Evolutionary conservation across 2,329 filamentous ascomycete species (phyloP).

Genomic region (Alternaria longipes): DNA sequence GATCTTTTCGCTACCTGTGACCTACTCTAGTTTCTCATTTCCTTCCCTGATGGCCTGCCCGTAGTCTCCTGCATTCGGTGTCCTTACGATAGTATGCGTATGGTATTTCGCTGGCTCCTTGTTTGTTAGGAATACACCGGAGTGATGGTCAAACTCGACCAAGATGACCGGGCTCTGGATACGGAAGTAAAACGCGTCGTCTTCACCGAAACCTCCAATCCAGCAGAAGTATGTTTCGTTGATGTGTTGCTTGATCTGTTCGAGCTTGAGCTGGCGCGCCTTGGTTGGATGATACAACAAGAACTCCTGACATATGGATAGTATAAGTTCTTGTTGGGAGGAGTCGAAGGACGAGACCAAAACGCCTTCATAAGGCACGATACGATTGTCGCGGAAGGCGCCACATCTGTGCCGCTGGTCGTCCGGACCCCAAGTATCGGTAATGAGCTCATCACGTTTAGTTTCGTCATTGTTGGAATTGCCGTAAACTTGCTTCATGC

Average conservation of each 20-base stretch:
- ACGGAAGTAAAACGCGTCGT: conserved; percentile 79
- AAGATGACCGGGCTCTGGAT: conserved; percentile 79
- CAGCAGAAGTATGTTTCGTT: conserved; percentile 81
- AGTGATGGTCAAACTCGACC: conserved; percentile 82
- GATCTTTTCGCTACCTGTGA: not conserved
- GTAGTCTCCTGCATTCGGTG: conserved; percentile 80
- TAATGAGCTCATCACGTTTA: conserved; percentile 51
- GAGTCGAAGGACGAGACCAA: conserved; percentile 60
- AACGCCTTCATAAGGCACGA: conserved; percentile 77
- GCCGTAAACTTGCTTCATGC: conserved; percentile 64
- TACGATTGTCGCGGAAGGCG: conserved; percentile 79
- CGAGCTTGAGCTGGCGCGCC: conserved; percentile 65
- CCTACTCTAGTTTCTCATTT: conserved; percentile 27
- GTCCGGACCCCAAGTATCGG: conserved; percentile 79
- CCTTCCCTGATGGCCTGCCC: conserved; percentile 63
- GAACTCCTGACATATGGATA: conserved; percentile 70
- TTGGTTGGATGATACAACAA: conserved; percentile 71
- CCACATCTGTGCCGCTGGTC: conserved; percentile 82
- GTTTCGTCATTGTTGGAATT: conserved; percentile 36
- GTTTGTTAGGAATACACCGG: conserved; percentile 79
- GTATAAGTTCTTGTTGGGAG: conserved; percentile 64
- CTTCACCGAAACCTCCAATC: conserved; percentile 74
- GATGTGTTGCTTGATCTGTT: conserved; percentile 64
- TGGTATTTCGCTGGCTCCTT: conserved; percentile 79
- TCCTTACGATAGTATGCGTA: conserved; percentile 76